Base-by-base conservation (phyloP, 129 eudicot species). In the Escallonia herrerae region DNA sequence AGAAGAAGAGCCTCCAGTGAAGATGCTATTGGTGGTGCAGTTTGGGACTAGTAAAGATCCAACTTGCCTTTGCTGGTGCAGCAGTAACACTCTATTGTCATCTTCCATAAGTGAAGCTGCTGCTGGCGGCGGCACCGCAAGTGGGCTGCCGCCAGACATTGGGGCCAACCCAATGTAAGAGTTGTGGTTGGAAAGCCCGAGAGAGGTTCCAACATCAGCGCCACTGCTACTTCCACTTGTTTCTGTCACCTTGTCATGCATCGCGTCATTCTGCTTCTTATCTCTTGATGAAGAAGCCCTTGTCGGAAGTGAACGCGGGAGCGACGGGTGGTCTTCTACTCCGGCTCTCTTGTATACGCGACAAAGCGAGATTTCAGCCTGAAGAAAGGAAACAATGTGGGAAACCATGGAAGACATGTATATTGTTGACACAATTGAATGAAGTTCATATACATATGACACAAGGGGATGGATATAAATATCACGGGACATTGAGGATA, bases 301-400 rank as follows among this genome's bases (percentile, higher is more conserved):
- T 47, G 90, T 69, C 1, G 80, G 70, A 12, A 84, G 80, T 0
- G 79, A 74, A 3, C 97, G 89, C 9, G 93, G 95, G 52, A 90
- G 83, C 47, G 91, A 84, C 8, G 87, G 95, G 45, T 90, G 95
- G 63, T 86, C 95, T 74, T 86, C 97, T 10, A 90, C 85, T 60
- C 95, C 95, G 8, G 97, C 70, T 73, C 97, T 64, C 64, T 89
- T 85, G 82, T 89, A 83, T 58, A 85, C 90, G 38, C 86, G 85
- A 67, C 96, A 89, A 15, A 89, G 90, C 4, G 96, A 89, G 15
- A 89, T 89, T 70, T 89, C 96, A 48, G 91, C 95, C 95, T 87
- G 88, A 68, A 62, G 52, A 64, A 42, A 2, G 33, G 33, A 22
- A 22, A 22, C 33, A 22, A 22, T 22, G 33, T 22, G 33, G 33